Evolutionary conservation across 2,329 filamentous ascomycete species (phyloP).

Genomic region (Dothistroma septosporum): DNA sequence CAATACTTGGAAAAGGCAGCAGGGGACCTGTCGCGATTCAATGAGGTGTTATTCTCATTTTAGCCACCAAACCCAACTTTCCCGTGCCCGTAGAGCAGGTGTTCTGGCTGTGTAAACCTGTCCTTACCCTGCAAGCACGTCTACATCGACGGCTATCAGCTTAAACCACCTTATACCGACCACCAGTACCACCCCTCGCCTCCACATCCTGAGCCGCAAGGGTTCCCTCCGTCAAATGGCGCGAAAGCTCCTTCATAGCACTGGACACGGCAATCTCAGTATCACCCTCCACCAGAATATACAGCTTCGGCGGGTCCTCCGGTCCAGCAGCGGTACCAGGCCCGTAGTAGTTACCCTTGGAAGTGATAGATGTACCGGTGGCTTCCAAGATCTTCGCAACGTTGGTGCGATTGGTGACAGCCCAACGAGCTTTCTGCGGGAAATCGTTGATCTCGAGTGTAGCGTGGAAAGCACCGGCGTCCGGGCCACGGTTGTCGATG

Average conservation of each 20-base stretch:
- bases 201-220: conserved; percentile 84
- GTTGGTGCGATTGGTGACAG: conserved; percentile 96
- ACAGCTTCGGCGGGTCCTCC: conserved; percentile 83
- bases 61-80: no score
- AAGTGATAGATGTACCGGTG: conserved; percentile 93
- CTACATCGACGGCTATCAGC: background rate
- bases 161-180: conserved; percentile 78
- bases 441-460: conserved; percentile 99
- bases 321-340: conserved; percentile 73
- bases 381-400: conserved; percentile 96
- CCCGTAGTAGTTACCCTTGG: conserved; percentile 87
- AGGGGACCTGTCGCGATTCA: no score
- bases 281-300: conserved; percentile 95
- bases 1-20: background rate
- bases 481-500: conserved; percentile 96
- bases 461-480: conserved; percentile 93
- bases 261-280: conserved; percentile 88
- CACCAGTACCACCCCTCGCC: conserved; percentile 67
- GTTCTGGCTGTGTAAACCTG: background rate
- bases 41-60: no score
- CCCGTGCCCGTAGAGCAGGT: background rate
- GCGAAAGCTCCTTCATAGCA: conserved; percentile 84
- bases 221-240: conserved; percentile 83
- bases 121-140: background rate
- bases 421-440: conserved; percentile 96